Evolutionary conservation across 1,284 basidiomycete genomes (phyloP).

Genomic region (Cutaneotrichosporon cyanovorans): DNA sequence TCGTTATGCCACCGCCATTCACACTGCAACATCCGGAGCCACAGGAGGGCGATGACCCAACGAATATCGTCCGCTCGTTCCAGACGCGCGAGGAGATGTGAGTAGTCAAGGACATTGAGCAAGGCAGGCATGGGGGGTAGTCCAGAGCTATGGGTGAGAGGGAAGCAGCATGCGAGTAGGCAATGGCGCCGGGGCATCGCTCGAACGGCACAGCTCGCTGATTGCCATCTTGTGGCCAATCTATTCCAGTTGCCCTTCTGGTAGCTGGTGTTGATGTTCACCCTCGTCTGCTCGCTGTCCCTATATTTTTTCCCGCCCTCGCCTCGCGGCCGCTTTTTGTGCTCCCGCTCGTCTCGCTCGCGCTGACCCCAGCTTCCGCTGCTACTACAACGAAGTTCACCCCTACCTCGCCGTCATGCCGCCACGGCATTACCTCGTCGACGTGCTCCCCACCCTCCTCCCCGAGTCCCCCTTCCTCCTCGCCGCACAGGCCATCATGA

Average conservation of each 20-base stretch:
- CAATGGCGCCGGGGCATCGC: too few relatives aligned
- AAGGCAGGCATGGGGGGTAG: too few relatives aligned
- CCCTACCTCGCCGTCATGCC: constrained; percentile 44
- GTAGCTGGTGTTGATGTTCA: too few relatives aligned
- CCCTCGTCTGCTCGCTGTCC: too few relatives aligned
- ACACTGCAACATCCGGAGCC: constrained; percentile 15
- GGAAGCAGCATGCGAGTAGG: too few relatives aligned
- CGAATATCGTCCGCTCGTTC: constrained; percentile 33
- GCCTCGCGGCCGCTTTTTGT: too few relatives aligned
- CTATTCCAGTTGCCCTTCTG: too few relatives aligned
- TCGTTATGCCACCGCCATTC: constrained; percentile 27
- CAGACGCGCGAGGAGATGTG: constrained; percentile 33
- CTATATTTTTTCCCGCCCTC: neutral
- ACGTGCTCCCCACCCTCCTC: constrained; percentile 28
- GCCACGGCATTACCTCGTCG: constrained; percentile 29
- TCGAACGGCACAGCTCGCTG: too few relatives aligned
- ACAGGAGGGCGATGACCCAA: constrained; percentile 28
- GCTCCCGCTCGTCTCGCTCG: neutral
- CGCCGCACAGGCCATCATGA: constrained; percentile 42
- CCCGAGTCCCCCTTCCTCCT: constrained; percentile 42
- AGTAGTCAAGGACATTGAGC: constrained; percentile 15
- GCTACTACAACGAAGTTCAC: constrained; percentile 45
- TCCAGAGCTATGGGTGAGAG: too few relatives aligned
- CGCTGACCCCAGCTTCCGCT: constrained; percentile 25
- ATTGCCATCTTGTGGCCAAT: too few relatives aligned